phyloP scores from a whole-genome alignment of 805 yeast genomes.

The Barnettozyma botsteinii region DNA sequence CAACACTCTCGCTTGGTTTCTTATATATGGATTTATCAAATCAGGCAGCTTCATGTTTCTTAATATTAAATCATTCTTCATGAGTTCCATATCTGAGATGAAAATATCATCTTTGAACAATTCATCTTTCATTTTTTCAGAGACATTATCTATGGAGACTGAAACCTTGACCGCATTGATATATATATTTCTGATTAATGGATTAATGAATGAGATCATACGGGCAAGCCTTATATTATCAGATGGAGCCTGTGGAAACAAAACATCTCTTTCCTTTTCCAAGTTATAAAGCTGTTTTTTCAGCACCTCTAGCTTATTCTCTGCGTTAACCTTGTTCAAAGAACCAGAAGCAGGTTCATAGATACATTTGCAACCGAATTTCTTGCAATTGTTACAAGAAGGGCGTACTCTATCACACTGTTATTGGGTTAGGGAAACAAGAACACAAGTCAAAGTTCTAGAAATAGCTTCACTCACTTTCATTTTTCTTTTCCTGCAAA shows the following conservation, averaged over 20 bases:
- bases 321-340: neutral
- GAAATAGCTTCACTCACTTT: neutral
- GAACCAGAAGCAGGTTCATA: neutral
- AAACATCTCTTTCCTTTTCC: neutral
- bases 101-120: neutral
- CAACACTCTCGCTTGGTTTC: neutral
- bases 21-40: neutral
- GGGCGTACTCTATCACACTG: slow-evolving; percentile 8
- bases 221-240: neutral
- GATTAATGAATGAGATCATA: neutral
- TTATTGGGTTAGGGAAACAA: too few relatives aligned
- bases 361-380: slow-evolving; percentile 1
- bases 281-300: neutral
- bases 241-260: neutral
- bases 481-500: slow-evolving; percentile 7
- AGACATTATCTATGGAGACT: neutral
- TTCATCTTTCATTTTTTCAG: neutral
- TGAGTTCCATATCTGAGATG: slow-evolving; percentile 5
- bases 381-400: slow-evolving; percentile 4
- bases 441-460: too few relatives aligned
- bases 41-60: neutral
- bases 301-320: slow-evolving; percentile 1
- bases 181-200: slow-evolving; percentile 2
- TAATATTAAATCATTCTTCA: slow-evolving; percentile 1
- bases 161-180: neutral